Evolutionary conservation across 1,284 basidiomycete genomes (phyloP).

Genomic region (Phellopilus nigrolimitatus): DNA sequence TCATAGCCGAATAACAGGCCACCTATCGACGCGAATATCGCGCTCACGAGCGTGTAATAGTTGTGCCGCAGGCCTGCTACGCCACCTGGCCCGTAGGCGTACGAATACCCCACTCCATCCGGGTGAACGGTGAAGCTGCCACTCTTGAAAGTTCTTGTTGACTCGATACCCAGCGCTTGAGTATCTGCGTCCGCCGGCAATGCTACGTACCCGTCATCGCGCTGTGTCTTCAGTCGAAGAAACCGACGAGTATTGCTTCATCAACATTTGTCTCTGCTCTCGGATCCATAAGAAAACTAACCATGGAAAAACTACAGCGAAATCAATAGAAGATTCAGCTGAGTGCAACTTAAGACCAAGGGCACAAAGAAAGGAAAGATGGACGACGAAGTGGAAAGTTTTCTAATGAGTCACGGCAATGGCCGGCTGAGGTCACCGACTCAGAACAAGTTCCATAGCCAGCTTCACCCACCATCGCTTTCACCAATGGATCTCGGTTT

Average conservation of each 20-base stretch:
- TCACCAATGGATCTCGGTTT: slow-evolving; percentile 33
- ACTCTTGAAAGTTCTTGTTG: slow-evolving; percentile 20
- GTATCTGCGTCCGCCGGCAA: slow-evolving; percentile 5
- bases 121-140: slow-evolving; percentile 29
- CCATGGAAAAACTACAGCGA: no score
- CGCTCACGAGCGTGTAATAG: slow-evolving; percentile 56
- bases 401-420: no score
- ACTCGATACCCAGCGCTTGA: not conserved
- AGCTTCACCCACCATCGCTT: no score
- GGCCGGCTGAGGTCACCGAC: no score
- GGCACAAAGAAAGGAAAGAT: no score
- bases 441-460: no score
- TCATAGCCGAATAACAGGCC: slow-evolving; percentile 78
- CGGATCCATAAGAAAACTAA: not conserved
- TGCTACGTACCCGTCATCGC: slow-evolving; percentile 17
- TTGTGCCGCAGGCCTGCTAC: slow-evolving; percentile 59
- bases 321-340: no score
- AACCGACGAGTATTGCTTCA: not conserved
- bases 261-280: not conserved
- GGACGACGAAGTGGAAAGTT: no score
- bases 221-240: slow-evolving; percentile 5
- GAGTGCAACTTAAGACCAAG: no score
- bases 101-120: slow-evolving; percentile 42
- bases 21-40: slow-evolving; percentile 70
- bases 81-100: slow-evolving; percentile 64